These are phyloP conservation scores for Penicillium atrosanguineum DNA, from an alignment of 495 filamentous ascomycete species.

Conservation along the genomic window DNA sequence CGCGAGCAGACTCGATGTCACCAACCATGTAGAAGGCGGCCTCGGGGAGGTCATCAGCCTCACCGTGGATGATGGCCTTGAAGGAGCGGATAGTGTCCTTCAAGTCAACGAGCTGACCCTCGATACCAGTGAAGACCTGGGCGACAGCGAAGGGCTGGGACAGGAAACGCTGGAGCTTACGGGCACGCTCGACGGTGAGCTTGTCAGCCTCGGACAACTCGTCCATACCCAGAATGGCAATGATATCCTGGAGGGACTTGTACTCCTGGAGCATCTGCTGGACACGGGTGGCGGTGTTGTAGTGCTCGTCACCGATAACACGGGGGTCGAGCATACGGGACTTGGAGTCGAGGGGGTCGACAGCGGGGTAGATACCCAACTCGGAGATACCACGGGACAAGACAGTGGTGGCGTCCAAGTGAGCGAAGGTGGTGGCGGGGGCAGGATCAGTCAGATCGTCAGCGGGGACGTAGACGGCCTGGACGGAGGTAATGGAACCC, in stretches of 20 bases:
- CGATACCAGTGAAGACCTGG: constrained; percentile 98
- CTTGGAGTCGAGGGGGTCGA: constrained; percentile 99
- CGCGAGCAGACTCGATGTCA: constrained; percentile 85
- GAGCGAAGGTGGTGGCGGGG: constrained; percentile 98
- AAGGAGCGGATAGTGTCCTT: constrained; percentile 97
- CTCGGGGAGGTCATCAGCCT: constrained; percentile 94
- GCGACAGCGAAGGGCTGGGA: constrained; percentile 98
- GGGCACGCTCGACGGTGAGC: constrained; percentile 99
- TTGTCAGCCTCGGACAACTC: constrained; percentile 98
- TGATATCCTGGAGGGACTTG: constrained; percentile 99
- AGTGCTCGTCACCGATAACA: constrained; percentile 97
- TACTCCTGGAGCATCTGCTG: constrained; percentile 99
- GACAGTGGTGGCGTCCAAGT: constrained; percentile 99
- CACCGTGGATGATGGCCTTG: constrained; percentile 95
- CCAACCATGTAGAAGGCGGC: constrained; percentile 98
- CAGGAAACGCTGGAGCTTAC: constrained; percentile 99
- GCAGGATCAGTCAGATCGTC: constrained; percentile 99
- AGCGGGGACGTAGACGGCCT: constrained; percentile 99
- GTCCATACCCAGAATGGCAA: constrained; percentile 99
- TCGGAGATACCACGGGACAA: constrained; percentile 99
- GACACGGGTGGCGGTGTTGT: constrained; percentile 87
- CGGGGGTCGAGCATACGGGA: constrained; percentile 99
- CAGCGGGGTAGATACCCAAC: constrained; percentile 99
- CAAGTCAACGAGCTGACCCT: constrained; percentile 93
- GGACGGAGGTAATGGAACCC: constrained; percentile 99